Percentiles rank a stretch among this genome's conserved stretches.
Conservation (phyloP, 805 yeast species). For the Spathaspora girioi region DNA sequence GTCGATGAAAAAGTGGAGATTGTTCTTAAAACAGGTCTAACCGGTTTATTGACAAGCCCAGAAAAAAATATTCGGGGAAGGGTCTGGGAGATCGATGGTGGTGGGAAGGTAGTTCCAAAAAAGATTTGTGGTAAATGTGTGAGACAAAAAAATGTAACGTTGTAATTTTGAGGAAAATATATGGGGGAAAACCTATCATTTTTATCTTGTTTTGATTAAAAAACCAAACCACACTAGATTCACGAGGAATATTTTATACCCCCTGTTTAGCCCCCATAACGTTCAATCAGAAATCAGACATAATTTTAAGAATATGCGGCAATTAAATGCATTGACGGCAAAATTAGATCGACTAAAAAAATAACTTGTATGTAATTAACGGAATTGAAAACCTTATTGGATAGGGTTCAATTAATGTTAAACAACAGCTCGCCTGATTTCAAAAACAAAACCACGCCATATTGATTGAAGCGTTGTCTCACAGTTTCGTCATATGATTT, state of each 20-base stretch:
- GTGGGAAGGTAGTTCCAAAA: slow-evolving; percentile 2
- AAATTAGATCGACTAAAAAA: not conserved
- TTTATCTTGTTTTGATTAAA: too few species aligned
- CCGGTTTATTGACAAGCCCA: not conserved
- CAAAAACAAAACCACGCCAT: too few species aligned
- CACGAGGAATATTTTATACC: not conserved
- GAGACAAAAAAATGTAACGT: not conserved
- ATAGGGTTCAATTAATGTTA: not conserved
- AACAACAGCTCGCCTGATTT: too few species aligned
- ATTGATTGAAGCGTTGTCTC: too few species aligned
- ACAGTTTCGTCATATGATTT: too few species aligned
- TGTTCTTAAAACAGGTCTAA: not conserved
- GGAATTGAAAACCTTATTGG: not conserved
- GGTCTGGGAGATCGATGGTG: not conserved
- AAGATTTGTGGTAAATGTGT: not conserved
- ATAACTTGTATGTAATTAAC: not conserved
- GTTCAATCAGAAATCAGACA: not conserved
- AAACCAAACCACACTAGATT: not conserved
- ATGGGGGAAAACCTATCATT: not conserved
- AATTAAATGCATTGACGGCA: not conserved
- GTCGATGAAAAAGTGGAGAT: not conserved
- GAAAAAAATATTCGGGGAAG: slow-evolving; percentile 1
- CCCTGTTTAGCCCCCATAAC: not conserved
- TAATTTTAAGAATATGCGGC: not conserved
- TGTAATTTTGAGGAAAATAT: not conserved